These are phyloP conservation scores for Berberis thunbergii DNA, from an alignment of 164 flowering plant genomes.

Conservation along the genomic window DNA sequence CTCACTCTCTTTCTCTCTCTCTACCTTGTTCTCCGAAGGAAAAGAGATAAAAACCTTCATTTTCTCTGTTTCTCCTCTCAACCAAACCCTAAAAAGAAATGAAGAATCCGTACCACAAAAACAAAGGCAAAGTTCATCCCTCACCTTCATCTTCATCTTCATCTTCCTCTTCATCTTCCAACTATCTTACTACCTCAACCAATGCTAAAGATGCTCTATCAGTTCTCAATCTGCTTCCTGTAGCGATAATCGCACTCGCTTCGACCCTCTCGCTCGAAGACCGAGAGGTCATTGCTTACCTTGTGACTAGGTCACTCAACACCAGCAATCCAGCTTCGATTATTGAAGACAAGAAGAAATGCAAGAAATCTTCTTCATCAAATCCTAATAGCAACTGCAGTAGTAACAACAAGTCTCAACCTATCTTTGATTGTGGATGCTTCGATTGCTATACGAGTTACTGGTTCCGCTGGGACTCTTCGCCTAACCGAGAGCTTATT, in stretches of 20 bases:
- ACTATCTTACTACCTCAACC: too few species aligned
- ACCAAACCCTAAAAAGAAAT: conserved; percentile 10
- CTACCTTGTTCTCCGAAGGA: too few species aligned
- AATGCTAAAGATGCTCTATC: conserved; percentile 12
- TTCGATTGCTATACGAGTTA: conserved; percentile 68
- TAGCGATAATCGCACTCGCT: conserved; percentile 41
- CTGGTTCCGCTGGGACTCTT: conserved; percentile 80
- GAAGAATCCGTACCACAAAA: conserved; percentile 42
- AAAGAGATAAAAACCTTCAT: neutral
- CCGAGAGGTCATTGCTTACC: conserved; percentile 61
- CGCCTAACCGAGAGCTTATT: conserved; percentile 67
- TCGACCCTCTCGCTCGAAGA: conserved; percentile 47
- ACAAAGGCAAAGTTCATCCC: conserved; percentile 70
- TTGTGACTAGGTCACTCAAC: conserved; percentile 54
- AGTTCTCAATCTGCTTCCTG: conserved; percentile 50
- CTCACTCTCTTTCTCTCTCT: too few species aligned
- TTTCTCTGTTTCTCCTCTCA: neutral
- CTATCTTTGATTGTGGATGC: conserved; percentile 56
- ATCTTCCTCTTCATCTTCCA: conserved; percentile 6
- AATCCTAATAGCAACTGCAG: neutral
- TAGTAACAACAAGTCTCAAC: conserved; percentile 18
- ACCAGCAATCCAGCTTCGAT: conserved; percentile 13
- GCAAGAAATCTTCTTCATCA: conserved; percentile 13
- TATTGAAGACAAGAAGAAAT: conserved; percentile 22
- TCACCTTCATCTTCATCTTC: conserved; percentile 32